Evolutionary conservation across 352 stramenopile species (phyloP).

Genomic region (Globisporangium camurandrum): DNA sequence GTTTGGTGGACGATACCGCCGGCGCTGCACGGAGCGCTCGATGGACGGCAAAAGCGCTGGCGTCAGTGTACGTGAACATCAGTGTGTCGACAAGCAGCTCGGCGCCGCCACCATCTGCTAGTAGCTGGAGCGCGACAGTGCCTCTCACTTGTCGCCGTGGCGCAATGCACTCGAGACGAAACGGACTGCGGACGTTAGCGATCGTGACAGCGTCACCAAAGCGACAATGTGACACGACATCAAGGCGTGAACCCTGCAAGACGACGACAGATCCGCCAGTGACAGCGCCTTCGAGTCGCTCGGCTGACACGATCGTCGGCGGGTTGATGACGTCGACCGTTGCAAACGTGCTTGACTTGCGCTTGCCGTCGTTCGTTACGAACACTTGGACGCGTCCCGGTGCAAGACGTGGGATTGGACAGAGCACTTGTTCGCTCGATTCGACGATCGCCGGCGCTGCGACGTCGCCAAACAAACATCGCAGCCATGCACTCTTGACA

Average conservation of each 20-base stretch:
- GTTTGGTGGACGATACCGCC: neutral
- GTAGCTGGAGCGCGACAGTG: conserved; percentile 32
- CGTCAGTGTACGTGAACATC: conserved; percentile 34
- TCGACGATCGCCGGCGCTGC: conserved; percentile 20
- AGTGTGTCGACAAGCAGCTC: conserved; percentile 30
- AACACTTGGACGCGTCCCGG: conserved; percentile 26
- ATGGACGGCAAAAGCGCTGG: neutral
- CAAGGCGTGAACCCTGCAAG: conserved; percentile 40
- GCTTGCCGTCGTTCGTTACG: conserved; percentile 42
- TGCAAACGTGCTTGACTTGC: conserved; percentile 31
- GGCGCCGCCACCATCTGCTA: conserved; percentile 25
- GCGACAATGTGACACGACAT: conserved; percentile 56
- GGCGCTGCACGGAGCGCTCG: neutral
- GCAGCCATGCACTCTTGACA: conserved; percentile 26
- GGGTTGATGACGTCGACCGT: conserved; percentile 35
- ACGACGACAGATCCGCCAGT: conserved; percentile 33
- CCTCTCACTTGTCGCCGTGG: conserved; percentile 28
- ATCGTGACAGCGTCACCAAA: conserved; percentile 41
- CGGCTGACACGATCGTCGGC: conserved; percentile 31
- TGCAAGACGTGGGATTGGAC: conserved; percentile 18
- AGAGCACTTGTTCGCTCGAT: conserved; percentile 27
- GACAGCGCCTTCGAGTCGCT: conserved; percentile 19
- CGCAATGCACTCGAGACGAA: conserved; percentile 16
- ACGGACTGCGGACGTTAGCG: conserved; percentile 20
- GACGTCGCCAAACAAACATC: conserved; percentile 49